Evolutionary conservation across 352 stramenopile genomes (phyloP).

Genomic region (Phytophthora macrochlamydospora): DNA sequence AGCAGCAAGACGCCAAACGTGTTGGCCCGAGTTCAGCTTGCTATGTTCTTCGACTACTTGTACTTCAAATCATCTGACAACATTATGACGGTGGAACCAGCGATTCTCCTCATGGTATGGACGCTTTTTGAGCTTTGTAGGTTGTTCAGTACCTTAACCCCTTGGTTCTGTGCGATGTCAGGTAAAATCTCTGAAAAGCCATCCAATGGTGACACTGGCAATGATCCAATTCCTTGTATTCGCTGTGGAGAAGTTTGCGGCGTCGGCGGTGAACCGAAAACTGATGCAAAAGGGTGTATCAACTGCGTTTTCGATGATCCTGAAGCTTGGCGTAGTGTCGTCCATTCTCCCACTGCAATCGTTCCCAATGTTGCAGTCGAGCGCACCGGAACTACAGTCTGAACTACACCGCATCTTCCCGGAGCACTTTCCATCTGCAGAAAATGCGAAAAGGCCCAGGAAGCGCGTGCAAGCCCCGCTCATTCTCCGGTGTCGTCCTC

Average conservation of each 20-base stretch:
- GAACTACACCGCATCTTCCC: constrained; percentile 85
- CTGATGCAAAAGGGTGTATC: constrained; percentile 87
- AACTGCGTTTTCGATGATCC: constrained; percentile 69
- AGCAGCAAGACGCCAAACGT: constrained; percentile 74
- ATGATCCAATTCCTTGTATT: constrained; percentile 90
- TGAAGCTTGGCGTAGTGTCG: constrained; percentile 77
- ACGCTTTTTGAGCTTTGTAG: background rate
- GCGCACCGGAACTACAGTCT: constrained; percentile 66
- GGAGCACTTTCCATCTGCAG: constrained; percentile 76
- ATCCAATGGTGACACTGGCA: constrained; percentile 78
- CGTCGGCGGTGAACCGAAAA: constrained; percentile 69
- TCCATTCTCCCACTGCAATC: constrained; percentile 75
- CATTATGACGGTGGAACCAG: constrained; percentile 85
- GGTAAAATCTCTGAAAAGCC: constrained; percentile 88
- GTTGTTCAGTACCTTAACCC: too few species aligned
- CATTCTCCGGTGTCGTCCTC: constrained; percentile 45
- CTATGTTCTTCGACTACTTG: constrained; percentile 90
- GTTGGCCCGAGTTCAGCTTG: constrained; percentile 75
- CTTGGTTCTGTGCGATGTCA: constrained; percentile 16
- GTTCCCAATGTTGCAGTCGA: constrained; percentile 76
- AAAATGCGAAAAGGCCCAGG: constrained; percentile 44
- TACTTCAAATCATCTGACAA: constrained; percentile 85
- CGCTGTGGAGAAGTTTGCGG: constrained; percentile 85
- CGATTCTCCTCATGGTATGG: constrained; percentile 83
- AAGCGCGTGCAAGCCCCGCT: constrained; percentile 43